phyloP scores from a whole-genome alignment of 805 yeast genomes.

The Kockiozyma suomiensis region DNA sequence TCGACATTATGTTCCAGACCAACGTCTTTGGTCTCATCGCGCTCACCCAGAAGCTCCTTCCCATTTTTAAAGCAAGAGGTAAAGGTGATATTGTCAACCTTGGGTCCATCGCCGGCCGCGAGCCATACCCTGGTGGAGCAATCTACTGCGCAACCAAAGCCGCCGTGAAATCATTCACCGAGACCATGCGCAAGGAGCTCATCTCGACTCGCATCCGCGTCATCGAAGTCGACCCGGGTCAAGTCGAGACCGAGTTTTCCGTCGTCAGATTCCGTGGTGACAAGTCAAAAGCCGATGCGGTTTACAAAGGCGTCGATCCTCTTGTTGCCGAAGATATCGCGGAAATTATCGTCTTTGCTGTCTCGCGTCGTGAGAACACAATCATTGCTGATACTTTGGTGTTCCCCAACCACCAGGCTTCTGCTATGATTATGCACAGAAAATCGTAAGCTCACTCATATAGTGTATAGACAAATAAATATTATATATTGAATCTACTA shows the following conservation, averaged over 20 bases:
- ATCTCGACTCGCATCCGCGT: slow-evolving; percentile 68
- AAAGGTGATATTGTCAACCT: slow-evolving; percentile 61
- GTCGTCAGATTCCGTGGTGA: slow-evolving; percentile 56
- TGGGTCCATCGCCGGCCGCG: slow-evolving; percentile 73
- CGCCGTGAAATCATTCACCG: slow-evolving; percentile 59
- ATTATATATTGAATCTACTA: background rate
- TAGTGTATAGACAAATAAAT: background rate
- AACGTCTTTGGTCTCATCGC: slow-evolving; percentile 85
- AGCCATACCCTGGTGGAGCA: slow-evolving; percentile 69
- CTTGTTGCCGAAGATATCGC: slow-evolving; percentile 73
- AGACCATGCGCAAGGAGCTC: slow-evolving; percentile 69
- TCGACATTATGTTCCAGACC: slow-evolving; percentile 76
- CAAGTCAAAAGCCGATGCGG: slow-evolving; percentile 58
- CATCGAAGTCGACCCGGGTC: slow-evolving; percentile 77
- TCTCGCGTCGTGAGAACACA: slow-evolving; percentile 68
- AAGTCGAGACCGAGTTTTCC: slow-evolving; percentile 78
- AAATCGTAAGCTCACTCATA: slow-evolving; percentile 5
- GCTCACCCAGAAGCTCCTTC: slow-evolving; percentile 77
- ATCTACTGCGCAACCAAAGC: slow-evolving; percentile 72
- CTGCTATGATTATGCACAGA: slow-evolving; percentile 34
- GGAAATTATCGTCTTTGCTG: slow-evolving; percentile 67
- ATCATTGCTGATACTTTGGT: slow-evolving; percentile 81
- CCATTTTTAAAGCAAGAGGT: slow-evolving; percentile 70
- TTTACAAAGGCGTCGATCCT: slow-evolving; percentile 70
- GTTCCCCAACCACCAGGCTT: slow-evolving; percentile 73